Percentiles rank a stretch among this genome's conserved stretches.
phyloP scores from a whole-genome alignment of 2,329 filamentous ascomycete genomes.

The Xylaria sp. region DNA sequence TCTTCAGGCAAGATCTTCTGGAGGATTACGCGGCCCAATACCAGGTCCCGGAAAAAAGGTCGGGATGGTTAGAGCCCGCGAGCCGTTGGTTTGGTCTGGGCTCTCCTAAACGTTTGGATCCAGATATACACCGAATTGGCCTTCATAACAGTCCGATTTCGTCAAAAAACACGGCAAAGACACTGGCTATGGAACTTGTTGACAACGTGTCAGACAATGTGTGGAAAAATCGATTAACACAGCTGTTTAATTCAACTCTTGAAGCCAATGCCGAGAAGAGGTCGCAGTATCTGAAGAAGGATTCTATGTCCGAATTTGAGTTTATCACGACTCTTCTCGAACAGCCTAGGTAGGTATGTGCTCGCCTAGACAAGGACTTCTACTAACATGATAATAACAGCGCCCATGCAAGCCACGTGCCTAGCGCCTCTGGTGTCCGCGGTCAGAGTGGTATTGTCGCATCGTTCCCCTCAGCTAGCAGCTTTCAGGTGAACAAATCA shows the following conservation, averaged over 20 bases:
- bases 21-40: background rate
- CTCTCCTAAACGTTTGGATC: background rate
- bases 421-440: background rate
- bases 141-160: background rate
- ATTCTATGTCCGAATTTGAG: background rate
- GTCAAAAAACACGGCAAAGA: background rate
- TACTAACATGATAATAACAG: background rate
- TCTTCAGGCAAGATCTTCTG: background rate
- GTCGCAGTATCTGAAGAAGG: background rate
- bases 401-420: background rate
- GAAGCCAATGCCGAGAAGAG: background rate
- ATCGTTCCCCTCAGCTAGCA: background rate
- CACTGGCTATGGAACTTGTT: background rate
- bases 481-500: background rate
- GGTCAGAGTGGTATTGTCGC: background rate
- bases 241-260: background rate
- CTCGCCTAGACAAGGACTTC: background rate
- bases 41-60: background rate
- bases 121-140: background rate
- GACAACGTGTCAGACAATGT: background rate
- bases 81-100: background rate
- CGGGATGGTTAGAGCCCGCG: background rate
- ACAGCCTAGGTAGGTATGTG: background rate
- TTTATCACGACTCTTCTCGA: background rate
- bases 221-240: background rate